Conservation (phyloP, 768 basidiomycete genomes). For the Boletus tomentosulus region DNA sequence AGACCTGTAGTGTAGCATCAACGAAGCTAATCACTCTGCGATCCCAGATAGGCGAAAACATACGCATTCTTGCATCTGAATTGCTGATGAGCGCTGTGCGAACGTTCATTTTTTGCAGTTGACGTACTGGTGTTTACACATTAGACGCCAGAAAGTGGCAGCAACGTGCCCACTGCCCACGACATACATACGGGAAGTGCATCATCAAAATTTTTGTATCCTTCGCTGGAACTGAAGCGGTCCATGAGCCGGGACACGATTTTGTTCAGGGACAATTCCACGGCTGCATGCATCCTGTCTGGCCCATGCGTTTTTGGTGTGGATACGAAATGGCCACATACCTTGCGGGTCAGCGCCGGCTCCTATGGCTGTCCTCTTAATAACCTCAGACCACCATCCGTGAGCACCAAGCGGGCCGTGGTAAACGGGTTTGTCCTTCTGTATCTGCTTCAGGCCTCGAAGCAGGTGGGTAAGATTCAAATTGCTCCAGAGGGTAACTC, state of each 20-base stretch:
- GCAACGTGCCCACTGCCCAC: background rate
- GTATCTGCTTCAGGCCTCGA: constrained; percentile 47
- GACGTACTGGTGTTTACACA: constrained; percentile 35
- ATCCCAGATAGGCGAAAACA: constrained; percentile 18
- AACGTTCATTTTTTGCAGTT: constrained; percentile 43
- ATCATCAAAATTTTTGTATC: constrained; percentile 61
- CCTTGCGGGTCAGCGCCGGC: constrained; percentile 64
- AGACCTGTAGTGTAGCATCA: constrained; percentile 29
- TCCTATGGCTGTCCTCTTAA: constrained; percentile 66
- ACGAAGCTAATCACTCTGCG: background rate
- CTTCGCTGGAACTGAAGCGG: constrained; percentile 67
- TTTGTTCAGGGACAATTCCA: constrained; percentile 47
- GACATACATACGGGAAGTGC: constrained; percentile 42
- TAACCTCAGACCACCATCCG: constrained; percentile 77
- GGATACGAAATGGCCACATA: constrained; percentile 25
- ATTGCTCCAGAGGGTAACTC: background rate
- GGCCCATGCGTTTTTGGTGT: constrained; percentile 20
- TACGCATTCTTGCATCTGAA: constrained; percentile 68
- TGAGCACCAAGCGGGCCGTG: constrained; percentile 40
- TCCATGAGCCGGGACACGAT: constrained; percentile 61
- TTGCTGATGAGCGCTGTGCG: constrained; percentile 66
- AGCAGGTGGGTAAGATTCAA: constrained; percentile 2
- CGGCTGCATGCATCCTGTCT: constrained; percentile 36
- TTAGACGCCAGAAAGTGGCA: constrained; percentile 4
- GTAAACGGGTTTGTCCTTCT: constrained; percentile 59